A percentile compares a stretch with the other conserved stretches of the same genome.
Evolutionary conservation across 2,329 filamentous ascomycete species (phyloP).

Genomic region (Metarhizium humberi): DNA sequence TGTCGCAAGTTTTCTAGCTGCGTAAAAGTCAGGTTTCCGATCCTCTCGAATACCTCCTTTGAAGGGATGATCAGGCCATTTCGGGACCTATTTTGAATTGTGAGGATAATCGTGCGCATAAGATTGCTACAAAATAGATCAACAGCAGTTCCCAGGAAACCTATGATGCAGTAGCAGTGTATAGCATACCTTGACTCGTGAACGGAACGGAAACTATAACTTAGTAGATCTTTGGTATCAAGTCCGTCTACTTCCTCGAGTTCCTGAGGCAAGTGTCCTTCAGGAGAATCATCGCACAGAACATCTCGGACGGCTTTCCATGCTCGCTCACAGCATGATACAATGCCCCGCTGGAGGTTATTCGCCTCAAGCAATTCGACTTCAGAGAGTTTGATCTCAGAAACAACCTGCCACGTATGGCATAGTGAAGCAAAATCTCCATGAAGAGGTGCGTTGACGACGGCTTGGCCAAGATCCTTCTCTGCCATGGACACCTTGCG

Average conservation of each 20-base stretch:
- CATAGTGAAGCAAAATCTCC: constrained; percentile 59
- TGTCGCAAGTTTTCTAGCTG: constrained; percentile 80
- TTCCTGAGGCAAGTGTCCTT: constrained; percentile 74
- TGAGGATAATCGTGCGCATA: constrained; percentile 52
- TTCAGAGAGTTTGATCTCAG: constrained; percentile 28
- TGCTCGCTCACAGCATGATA: constrained; percentile 54
- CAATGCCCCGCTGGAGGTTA: constrained; percentile 43
- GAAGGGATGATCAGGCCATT: constrained; percentile 37
- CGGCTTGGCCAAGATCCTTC: constrained; percentile 55
- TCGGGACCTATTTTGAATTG: constrained; percentile 37
- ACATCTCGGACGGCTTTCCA: constrained; percentile 70
- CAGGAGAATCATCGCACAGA: constrained; percentile 88
- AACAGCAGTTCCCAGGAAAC: not conserved
- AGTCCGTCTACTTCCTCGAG: constrained; percentile 62
- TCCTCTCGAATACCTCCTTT: constrained; percentile 47
- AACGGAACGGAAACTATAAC: constrained; percentile 90
- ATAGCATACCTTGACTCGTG: constrained; percentile 73
- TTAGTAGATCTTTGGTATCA: constrained; percentile 80
- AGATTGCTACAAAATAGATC: constrained; percentile 48
- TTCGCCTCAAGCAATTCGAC: constrained; percentile 25
- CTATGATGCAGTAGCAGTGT: not conserved
- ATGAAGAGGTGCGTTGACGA: constrained; percentile 58
- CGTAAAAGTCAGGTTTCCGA: constrained; percentile 69
- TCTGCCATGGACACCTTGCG: constrained; percentile 54
- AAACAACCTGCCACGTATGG: constrained; percentile 44